Evolutionary conservation across 192 early-diverging fungal genomes (phyloP), one percentile per base, ranked within the genome.

Genomic region (Entophlyctis luteolus): DNA sequence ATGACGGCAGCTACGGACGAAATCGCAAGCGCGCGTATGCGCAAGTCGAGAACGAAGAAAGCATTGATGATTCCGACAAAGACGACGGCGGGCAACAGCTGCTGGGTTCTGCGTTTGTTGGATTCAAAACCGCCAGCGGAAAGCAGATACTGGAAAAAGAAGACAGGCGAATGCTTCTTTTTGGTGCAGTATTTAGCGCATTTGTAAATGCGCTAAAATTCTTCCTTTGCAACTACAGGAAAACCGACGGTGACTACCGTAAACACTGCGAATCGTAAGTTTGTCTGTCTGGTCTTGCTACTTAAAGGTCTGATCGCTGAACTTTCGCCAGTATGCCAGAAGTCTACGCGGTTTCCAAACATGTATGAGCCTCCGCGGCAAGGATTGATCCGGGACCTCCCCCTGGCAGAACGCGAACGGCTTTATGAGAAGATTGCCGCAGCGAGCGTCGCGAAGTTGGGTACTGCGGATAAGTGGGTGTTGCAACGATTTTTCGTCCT

Each of bases 121-220:
- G 67, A 16, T 68, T 68, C 45, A 68, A 34, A 33, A 68, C 67
- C 1, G 67, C 67, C 31, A 68, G 67, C 36, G 67, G 67, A 32
- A 68, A 68, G 55, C 8, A 4, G 1, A 22, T 68, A 22, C 33
- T 25, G 10, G 45, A 58, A 14, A 6, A 23, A 45, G 20, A 46
- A 6, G 25, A 35, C 38, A 29, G 34, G 48, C 10, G 39, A 31
- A 55, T 65, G 62, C 28, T 33, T n/a, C n/a, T 49, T n/a, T 45
- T 65, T 65, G 47, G 37, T 62, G 14, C 3, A 22, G 25, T 52
- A 6, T 23, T 23, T 5, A 25, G 5, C 20, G 8, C 22, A 5
- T 52, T 52, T n/a, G n/a, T n/a, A n/a, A n/a, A n/a, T n/a, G n/a
- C n/a, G 49, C 22, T 52, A 6, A 6, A 25, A 25, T 23, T 52